phyloP scores from a whole-genome alignment of 192 early-diverging fungal species.

The Linnemannia schmuckeri region DNA sequence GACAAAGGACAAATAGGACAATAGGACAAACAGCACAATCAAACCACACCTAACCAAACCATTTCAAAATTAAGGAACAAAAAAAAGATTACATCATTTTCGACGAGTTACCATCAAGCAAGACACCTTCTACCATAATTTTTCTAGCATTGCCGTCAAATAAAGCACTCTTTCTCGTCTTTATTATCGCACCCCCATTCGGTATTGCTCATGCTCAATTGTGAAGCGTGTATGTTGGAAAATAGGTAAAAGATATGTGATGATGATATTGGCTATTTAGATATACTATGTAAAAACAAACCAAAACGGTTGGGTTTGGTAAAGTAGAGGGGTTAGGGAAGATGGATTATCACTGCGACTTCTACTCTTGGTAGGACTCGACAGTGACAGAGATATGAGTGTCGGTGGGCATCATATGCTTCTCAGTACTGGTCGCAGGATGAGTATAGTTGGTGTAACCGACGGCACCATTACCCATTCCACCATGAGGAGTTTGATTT shows the following conservation, averaged over 20 bases:
- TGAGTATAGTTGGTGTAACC: not conserved
- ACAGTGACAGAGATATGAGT: slow-evolving; percentile 30
- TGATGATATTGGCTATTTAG: no score
- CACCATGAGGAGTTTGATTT: not conserved
- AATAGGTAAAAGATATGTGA: no score
- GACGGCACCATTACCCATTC: not conserved
- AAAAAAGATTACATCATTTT: not conserved
- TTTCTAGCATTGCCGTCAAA: no score
- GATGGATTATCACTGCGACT: no score
- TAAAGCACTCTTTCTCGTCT: no score
- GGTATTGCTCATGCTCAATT: no score
- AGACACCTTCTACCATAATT: no score
- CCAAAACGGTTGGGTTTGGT: no score
- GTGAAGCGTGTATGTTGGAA: no score
- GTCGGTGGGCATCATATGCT: slow-evolving; percentile 20
- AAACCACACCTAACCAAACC: not conserved
- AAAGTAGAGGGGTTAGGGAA: no score
- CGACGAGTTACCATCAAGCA: not conserved
- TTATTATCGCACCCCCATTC: no score
- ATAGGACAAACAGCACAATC: not conserved
- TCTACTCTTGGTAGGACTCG: slow-evolving; percentile 26
- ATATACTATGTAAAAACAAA: no score
- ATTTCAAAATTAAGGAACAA: not conserved
- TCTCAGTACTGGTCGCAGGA: slow-evolving; percentile 5
- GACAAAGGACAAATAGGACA: not conserved